These are phyloP conservation scores for Penicillium decumbens DNA, from an alignment of 2,329 filamentous ascomycete genomes.

Conservation along the genomic window DNA sequence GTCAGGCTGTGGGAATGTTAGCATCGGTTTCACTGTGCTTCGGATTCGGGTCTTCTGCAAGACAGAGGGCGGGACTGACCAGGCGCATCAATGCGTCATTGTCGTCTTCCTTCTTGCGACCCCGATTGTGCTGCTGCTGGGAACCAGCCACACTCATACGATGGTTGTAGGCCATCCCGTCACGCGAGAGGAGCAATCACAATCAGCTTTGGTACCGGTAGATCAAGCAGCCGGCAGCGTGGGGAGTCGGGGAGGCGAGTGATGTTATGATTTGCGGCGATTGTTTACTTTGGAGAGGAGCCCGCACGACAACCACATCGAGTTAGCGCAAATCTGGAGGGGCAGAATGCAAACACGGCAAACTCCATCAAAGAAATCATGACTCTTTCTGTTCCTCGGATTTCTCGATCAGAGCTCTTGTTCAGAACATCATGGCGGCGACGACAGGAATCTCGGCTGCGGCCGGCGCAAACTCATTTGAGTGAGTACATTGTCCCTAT, in stretches of 20 bases:
- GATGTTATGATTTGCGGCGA: conserved; percentile 26
- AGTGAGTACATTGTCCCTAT: conserved; percentile 26
- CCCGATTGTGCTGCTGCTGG: conserved; percentile 45
- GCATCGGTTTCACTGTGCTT: neutral
- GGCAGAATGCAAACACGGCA: conserved; percentile 36
- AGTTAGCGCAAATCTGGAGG: conserved; percentile 32
- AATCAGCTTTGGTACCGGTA: neutral
- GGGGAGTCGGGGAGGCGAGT: conserved; percentile 8
- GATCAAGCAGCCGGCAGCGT: conserved; percentile 6
- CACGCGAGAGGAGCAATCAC: conserved; percentile 6
- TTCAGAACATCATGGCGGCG: conserved; percentile 28
- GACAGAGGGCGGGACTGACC: conserved; percentile 34
- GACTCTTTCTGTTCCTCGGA: conserved; percentile 15
- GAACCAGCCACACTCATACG: conserved; percentile 47
- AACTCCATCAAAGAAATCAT: conserved; percentile 30
- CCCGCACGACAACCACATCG: conserved; percentile 22
- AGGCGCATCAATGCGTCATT: conserved; percentile 56
- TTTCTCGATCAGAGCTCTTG: conserved; percentile 1
- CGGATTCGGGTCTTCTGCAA: neutral
- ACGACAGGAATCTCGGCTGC: conserved; percentile 18
- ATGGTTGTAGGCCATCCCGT: conserved; percentile 48
- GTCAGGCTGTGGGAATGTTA: conserved; percentile 48
- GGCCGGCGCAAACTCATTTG: conserved; percentile 33
- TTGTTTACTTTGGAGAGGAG: conserved; percentile 34
- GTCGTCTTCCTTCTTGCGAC: conserved; percentile 55